Evolutionary conservation across 2,329 filamentous ascomycete species (phyloP).

Genomic region (Exophiala dermatitidis): DNA sequence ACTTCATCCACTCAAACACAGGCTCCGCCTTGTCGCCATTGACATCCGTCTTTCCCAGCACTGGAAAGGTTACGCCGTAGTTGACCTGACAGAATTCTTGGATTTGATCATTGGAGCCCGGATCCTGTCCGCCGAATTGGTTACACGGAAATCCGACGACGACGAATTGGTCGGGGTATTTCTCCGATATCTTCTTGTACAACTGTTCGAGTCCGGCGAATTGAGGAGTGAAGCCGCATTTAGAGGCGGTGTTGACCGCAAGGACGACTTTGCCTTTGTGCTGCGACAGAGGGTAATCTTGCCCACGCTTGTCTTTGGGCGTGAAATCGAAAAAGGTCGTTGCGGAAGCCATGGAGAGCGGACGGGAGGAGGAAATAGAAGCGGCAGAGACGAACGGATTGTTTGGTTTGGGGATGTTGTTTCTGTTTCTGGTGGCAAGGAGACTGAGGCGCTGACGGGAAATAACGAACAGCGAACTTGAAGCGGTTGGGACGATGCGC

Average conservation of each 20-base stretch:
- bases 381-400: neutral
- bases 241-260: slow-evolving; percentile 94
- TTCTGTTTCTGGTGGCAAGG: neutral
- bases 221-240: slow-evolving; percentile 97
- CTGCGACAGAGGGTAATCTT: slow-evolving; percentile 59
- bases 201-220: slow-evolving; percentile 85
- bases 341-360: slow-evolving; percentile 55
- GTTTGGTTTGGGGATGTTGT: neutral
- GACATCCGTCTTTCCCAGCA: slow-evolving; percentile 87
- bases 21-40: slow-evolving; percentile 79
- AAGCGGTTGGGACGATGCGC: neutral
- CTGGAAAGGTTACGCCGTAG: slow-evolving; percentile 87
- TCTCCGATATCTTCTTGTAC: slow-evolving; percentile 67
- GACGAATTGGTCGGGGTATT: slow-evolving; percentile 68
- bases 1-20: slow-evolving; percentile 68
- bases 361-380: neutral
- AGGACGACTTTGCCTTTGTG: slow-evolving; percentile 91
- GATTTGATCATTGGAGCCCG: slow-evolving; percentile 72
- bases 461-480: neutral
- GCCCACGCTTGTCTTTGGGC: slow-evolving; percentile 71
- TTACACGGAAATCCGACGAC: slow-evolving; percentile 98
- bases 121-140: slow-evolving; percentile 90
- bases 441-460: neutral
- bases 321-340: slow-evolving; percentile 77
- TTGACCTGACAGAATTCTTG: slow-evolving; percentile 83